Conservation (phyloP, 495 filamentous ascomycete species). For the Neurospora discreta region DNA sequence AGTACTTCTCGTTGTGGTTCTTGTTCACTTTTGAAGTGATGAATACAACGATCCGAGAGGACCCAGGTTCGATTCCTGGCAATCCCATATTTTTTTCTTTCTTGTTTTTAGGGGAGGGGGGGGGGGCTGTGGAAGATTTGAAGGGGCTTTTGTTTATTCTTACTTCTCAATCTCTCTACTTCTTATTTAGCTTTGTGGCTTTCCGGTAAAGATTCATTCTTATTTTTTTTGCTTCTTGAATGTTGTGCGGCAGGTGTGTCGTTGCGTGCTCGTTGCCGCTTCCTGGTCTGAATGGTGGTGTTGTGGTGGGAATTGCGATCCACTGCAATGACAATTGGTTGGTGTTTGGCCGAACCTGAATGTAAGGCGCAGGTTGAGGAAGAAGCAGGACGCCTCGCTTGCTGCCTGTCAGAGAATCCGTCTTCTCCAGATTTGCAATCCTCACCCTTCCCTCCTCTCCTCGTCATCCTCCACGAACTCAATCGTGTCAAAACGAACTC, state of each 20-base stretch:
- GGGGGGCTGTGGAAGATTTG: neutral
- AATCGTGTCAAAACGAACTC: neutral
- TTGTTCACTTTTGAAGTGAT: neutral
- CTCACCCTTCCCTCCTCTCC: neutral
- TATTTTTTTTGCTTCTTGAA: neutral
- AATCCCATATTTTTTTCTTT: neutral
- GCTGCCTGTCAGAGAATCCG: neutral
- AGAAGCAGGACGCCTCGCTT: neutral
- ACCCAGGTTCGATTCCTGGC: neutral
- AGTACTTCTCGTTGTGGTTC: neutral
- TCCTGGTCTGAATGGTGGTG: too few species aligned
- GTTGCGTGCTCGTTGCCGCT: neutral
- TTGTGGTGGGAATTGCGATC: neutral
- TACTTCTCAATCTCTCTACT: neutral
- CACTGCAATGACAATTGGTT: neutral
- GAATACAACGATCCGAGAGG: neutral
- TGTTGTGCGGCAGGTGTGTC: neutral
- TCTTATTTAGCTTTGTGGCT: neutral
- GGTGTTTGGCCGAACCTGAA: neutral
- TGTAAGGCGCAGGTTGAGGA: neutral
- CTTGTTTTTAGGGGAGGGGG: too few species aligned
- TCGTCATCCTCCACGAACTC: neutral
- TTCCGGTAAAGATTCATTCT: rapidly evolving
- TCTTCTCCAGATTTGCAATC: neutral
- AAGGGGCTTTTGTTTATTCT: neutral